A percentile compares a stretch with the other conserved stretches of the same genome.
These are phyloP conservation scores for Hypoxylon sp. DNA, from an alignment of 2,329 filamentous ascomycete species.

Conservation along the genomic window DNA sequence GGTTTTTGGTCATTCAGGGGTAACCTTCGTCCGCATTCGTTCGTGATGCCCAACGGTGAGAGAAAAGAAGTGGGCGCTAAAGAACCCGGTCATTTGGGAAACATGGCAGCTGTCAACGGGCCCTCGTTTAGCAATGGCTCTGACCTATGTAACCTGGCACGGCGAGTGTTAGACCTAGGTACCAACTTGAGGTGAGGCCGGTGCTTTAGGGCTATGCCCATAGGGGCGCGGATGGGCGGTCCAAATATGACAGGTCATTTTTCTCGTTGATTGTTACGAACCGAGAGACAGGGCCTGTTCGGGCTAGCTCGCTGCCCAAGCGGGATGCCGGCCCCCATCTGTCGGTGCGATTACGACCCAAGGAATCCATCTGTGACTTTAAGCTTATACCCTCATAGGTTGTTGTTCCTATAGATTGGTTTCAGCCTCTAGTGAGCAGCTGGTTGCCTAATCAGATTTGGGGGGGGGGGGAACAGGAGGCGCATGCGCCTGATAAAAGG, in stretches of 20 bases:
- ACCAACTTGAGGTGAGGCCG: constrained; percentile 19
- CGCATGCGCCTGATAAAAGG: constrained; percentile 35
- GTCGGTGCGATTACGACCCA: constrained; percentile 42
- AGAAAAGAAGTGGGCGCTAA: constrained; percentile 18
- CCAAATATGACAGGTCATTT: constrained; percentile 44
- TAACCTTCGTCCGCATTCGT: constrained; percentile 25
- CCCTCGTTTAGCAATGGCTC: constrained; percentile 36
- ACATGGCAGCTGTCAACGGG: constrained; percentile 35
- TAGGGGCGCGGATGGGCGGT: constrained; percentile 42
- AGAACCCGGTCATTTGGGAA: constrained; percentile 31
- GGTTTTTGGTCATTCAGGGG: constrained; percentile 31
- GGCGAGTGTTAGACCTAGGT: constrained; percentile 32
- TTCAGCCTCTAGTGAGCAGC: constrained; percentile 41
- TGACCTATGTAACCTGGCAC: constrained; percentile 37
- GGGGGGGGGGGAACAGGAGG: constrained; percentile 27
- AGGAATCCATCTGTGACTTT: constrained; percentile 39
- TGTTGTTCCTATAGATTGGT: constrained; percentile 42
- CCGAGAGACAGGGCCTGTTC: constrained; percentile 38
- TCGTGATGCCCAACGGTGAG: constrained; percentile 27
- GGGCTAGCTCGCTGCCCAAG: constrained; percentile 45
- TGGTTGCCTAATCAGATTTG: constrained; percentile 32
- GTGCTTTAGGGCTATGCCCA: constrained; percentile 36
- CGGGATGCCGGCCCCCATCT: constrained; percentile 36
- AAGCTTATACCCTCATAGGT: constrained; percentile 42
- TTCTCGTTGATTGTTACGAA: constrained; percentile 28